These are phyloP conservation scores for Cytospora paraplurivora DNA, from an alignment of 2,329 filamentous ascomycete genomes.

Conservation along the genomic window DNA sequence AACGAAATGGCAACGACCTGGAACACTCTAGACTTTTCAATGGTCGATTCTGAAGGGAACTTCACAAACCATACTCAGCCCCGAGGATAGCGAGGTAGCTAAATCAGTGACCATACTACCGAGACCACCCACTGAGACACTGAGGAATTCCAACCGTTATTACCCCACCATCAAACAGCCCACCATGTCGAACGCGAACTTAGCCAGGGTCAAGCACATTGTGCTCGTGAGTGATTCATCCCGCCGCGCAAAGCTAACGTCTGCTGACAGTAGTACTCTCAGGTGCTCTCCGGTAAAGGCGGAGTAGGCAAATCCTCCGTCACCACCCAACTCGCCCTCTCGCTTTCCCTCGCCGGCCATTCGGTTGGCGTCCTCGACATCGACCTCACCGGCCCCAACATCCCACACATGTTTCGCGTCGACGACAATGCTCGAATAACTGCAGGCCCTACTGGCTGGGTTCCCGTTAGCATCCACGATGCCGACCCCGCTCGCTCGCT, in stretches of 20 bases:
- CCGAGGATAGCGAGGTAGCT: neutral
- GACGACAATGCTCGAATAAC: conserved; percentile 81
- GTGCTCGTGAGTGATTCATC: conserved; percentile 55
- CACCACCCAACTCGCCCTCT: conserved; percentile 93
- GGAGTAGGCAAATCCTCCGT: conserved; percentile 97
- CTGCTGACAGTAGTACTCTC: conserved; percentile 22
- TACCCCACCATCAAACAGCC: neutral
- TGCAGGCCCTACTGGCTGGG: conserved; percentile 88
- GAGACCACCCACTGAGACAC: neutral
- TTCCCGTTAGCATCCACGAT: conserved; percentile 82
- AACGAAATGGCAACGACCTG: conserved; percentile 17
- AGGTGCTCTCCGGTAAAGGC: conserved; percentile 92
- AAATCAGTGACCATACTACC: neutral
- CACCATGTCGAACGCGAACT: conserved; percentile 54
- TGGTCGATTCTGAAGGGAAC: neutral
- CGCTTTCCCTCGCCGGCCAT: conserved; percentile 80
- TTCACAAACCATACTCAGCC: neutral
- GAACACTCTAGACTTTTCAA: neutral
- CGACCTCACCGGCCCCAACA: conserved; percentile 93
- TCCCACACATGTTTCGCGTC: conserved; percentile 90
- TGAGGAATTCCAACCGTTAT: neutral
- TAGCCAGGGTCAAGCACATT: conserved; percentile 74
- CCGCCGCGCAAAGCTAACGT: neutral
- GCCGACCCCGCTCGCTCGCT: conserved; percentile 52
- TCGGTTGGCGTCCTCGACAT: conserved; percentile 95